Evolutionary conservation across 768 basidiomycete species (phyloP), one percentile per base, ranked within the genome.

Genomic region (Kwoniella bestiolae): DNA sequence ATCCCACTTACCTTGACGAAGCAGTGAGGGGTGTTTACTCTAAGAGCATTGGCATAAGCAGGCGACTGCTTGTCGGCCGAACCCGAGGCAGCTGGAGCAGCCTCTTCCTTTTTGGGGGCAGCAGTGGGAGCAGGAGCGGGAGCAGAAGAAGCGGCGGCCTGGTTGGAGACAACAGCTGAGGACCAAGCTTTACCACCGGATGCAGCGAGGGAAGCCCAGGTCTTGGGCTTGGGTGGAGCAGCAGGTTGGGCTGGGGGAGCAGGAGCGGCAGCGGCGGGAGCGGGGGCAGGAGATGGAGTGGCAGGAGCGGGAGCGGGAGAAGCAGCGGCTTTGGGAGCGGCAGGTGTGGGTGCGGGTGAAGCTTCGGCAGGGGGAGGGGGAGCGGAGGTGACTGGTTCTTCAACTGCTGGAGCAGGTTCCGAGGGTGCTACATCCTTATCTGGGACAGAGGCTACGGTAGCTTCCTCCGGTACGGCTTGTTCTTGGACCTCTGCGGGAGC

Each of bases 201-300:
- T 44, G 94, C 93, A 50, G 94, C 94, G 49, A 96, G 87, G 62
- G 89, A 91, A 0, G 94, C 94, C 94, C 94, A 97, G 0, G 90
- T 90, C 78, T 91, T 90, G 16, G 91, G 91, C 14, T 73, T 82
- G 11, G 86, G 53, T 28, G 79, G 81, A 5, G 70, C 74, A 11
- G 86, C 68, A 5, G 84, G 82, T 9, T 81, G 75, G 6, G 83
- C 74, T 18, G 80, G 71, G 35, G 86, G 73, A 31, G 84, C 82
- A 41, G 81, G 77, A 53, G 77, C 69, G 23, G 82, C 74, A 60
- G 81, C 74, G 38, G 74, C 81, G 29, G 58, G 67, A 35, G 74
- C 77, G 5, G 83, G 80, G 21, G 74, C 77, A 5, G 83, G 80
- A 21, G 81, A 73, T 29, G 82, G 80, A 35, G 83, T 70, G 18